phyloP scores from a whole-genome alignment of 108 stramenopile genomes.

The Aurantiochytrium sp. region DNA sequence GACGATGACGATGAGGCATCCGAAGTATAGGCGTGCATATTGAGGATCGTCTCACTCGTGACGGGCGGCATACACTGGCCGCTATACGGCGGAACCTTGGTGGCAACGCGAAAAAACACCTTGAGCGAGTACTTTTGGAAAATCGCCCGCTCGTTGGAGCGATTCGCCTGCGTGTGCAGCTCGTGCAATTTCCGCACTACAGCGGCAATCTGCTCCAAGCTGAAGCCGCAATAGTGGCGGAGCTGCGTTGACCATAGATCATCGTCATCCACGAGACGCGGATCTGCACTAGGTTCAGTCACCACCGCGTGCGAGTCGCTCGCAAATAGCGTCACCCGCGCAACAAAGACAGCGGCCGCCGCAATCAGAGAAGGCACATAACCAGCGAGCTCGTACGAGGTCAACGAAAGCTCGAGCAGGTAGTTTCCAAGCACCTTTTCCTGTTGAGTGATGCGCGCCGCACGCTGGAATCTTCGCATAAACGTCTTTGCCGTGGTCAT shows the following conservation, averaged over 20 bases:
- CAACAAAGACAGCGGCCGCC: slow-evolving; percentile 68
- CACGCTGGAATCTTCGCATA: slow-evolving; percentile 54
- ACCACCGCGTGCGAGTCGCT: neutral
- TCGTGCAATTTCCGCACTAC: neutral
- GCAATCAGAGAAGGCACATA: slow-evolving; percentile 57
- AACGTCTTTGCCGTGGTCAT: slow-evolving; percentile 52
- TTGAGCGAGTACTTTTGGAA: neutral
- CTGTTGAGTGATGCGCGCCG: slow-evolving; percentile 44
- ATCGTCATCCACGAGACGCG: neutral
- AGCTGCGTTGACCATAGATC: neutral
- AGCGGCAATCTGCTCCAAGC: neutral
- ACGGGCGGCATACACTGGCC: neutral
- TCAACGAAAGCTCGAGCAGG: slow-evolving; percentile 59
- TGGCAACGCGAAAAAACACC: neutral
- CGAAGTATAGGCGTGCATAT: neutral
- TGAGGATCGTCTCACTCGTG: neutral
- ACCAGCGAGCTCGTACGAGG: slow-evolving; percentile 53
- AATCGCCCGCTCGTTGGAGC: neutral
- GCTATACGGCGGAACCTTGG: neutral
- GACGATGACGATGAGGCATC: neutral
- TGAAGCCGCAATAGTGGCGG: neutral
- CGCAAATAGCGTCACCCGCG: slow-evolving; percentile 33
- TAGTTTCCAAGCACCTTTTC: slow-evolving; percentile 56
- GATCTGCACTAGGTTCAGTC: neutral
- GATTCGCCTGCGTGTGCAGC: neutral